Conservation (phyloP, 768 basidiomycete genomes). For the Hypholoma fasciculare region DNA sequence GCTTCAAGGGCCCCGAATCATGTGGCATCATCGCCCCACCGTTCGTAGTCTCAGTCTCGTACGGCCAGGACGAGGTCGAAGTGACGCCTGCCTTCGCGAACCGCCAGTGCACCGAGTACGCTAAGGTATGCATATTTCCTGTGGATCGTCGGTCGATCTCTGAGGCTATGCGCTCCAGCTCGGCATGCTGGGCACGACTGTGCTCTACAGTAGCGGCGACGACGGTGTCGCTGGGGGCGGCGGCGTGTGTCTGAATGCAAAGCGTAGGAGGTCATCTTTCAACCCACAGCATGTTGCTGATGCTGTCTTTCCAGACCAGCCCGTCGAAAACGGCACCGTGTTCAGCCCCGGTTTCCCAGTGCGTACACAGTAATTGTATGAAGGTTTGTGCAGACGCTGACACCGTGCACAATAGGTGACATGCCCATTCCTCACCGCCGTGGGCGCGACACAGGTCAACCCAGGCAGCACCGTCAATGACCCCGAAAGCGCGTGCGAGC, state of each 20-base stretch:
- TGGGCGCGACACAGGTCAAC: conserved; percentile 51
- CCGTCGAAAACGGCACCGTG: conserved; percentile 20
- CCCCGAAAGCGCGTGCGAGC: conserved; percentile 44
- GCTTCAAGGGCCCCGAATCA: conserved; percentile 29
- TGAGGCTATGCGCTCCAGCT: conserved; percentile 29
- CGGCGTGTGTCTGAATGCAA: conserved; percentile 40
- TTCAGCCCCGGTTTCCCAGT: conserved; percentile 28
- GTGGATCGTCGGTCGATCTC: too few species aligned
- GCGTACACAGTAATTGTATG: neutral
- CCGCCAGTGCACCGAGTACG: conserved; percentile 38
- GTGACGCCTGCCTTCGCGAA: conserved; percentile 29
- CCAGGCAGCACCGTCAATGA: conserved; percentile 43
- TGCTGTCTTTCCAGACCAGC: conserved; percentile 15
- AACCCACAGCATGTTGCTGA: neutral
- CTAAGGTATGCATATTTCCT: conserved; percentile 20
- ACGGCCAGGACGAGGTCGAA: conserved; percentile 32
- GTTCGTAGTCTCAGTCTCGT: conserved; percentile 34
- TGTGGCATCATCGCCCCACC: conserved; percentile 38
- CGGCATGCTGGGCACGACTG: conserved; percentile 58
- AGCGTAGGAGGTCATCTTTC: conserved; percentile 28
- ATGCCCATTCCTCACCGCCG: conserved; percentile 52
- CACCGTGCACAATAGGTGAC: conserved; percentile 25
- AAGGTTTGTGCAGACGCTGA: too few species aligned
- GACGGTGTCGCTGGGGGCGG: conserved; percentile 46
- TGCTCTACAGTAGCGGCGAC: conserved; percentile 63